These are phyloP conservation scores for Alternaria triticimaculans DNA, from an alignment of 2,329 filamentous ascomycete genomes.

Conservation along the genomic window DNA sequence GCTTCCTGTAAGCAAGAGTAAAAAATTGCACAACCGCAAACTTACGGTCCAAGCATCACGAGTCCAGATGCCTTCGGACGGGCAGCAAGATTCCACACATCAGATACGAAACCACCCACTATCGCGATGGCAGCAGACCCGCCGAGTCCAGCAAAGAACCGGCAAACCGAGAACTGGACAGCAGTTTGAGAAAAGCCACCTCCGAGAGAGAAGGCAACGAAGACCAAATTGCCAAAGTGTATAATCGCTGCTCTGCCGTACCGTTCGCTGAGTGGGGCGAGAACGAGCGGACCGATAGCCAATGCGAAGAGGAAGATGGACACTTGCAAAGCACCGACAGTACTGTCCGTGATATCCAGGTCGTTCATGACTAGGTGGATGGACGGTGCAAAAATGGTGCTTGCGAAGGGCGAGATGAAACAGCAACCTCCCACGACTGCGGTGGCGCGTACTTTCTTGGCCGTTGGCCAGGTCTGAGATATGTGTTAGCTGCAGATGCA, in stretches of 20 bases:
- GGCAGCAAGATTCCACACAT: constrained; percentile 51
- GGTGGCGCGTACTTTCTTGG: constrained; percentile 13
- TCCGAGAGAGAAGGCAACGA: constrained; percentile 30
- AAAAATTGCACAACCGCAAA: background rate
- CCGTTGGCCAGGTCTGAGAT: constrained; percentile 7
- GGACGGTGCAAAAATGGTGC: constrained; percentile 39
- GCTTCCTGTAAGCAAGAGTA: background rate
- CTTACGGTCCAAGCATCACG: constrained; percentile 14
- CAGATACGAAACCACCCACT: constrained; percentile 47
- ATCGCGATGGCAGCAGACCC: constrained; percentile 20
- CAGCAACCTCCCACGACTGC: constrained; percentile 10
- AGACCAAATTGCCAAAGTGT: constrained; percentile 31
- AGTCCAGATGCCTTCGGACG: constrained; percentile 20
- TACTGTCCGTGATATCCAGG: constrained; percentile 25
- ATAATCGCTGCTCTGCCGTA: constrained; percentile 32
- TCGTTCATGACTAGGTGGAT: constrained; percentile 25
- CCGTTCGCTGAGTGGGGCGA: constrained; percentile 37
- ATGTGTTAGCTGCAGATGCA: background rate
- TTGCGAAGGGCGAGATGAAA: constrained; percentile 18
- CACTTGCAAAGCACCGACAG: constrained; percentile 28
- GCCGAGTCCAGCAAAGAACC: background rate
- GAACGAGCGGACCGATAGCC: constrained; percentile 38
- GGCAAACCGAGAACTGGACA: background rate
- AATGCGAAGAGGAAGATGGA: constrained; percentile 43
- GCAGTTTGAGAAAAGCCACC: constrained; percentile 17